Base-by-base conservation (phyloP, 352 stramenopile species). In the Detonula confervacea region DNA sequence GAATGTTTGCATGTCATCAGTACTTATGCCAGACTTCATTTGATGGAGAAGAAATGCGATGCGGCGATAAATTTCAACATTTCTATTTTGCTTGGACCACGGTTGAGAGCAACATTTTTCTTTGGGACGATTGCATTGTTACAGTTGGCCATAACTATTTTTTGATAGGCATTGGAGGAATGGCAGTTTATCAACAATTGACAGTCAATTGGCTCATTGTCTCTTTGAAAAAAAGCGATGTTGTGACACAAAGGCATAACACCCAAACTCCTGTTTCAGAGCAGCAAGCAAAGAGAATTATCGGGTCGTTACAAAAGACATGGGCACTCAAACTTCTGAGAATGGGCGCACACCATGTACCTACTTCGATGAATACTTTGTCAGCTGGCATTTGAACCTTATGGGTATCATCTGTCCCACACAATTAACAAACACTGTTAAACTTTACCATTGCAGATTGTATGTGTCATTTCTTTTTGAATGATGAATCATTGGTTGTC, bases 171-270 rank as follows among this genome's bases (percentile, higher is more conserved):
- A 47, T 30, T 3, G 55, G 55, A 2, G 55, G 55, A 24, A 64
- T 64, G 55, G 18, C 29, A 46, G 39, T 46, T 29, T 64, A 64
- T 20, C 55, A 64, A 42, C 55, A 64, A 49, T 20, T 64, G 14
- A 64, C n/a, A 12, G 35, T 64, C 18, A 64, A 64, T 42, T 8
- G n/a, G 9, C 16, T 64, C 8, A 2, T 64, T 11, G 29, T 14
- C 55, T 46, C 55, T 24, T 44, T 64, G 55, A 24, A 56, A 29
- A 6, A 56, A 12, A 56, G 47, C 33, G 33, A 42, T 5, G 33
- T 5, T 42, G 33, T 5, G 5, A 42, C 33, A 12, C 33, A 11
- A 42, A n/a, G n/a, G n/a, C n/a, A n/a, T n/a, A n/a, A n/a, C n/a
- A n/a, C n/a, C n/a, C n/a, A n/a, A n/a, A n/a, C n/a, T 42, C 33